Conservation (phyloP, 805 yeast genomes). For the Teunomyces panamensis region DNA sequence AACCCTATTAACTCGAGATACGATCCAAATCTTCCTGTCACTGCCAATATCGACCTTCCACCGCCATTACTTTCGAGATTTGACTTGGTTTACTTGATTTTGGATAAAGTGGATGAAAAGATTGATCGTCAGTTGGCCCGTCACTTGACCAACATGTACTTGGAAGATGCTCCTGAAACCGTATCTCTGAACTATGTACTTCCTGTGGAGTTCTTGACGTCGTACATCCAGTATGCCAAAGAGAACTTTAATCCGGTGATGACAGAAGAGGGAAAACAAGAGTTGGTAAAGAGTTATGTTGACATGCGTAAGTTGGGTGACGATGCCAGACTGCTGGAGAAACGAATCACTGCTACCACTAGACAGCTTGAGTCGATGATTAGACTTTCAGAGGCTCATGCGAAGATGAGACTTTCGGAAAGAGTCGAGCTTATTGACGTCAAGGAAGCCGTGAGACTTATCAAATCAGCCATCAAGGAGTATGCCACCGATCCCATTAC, state of each 20-base stretch:
- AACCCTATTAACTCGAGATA: slow-evolving; percentile 95
- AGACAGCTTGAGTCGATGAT: slow-evolving; percentile 96
- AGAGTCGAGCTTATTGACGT: slow-evolving; percentile 79
- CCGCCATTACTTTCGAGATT: slow-evolving; percentile 94
- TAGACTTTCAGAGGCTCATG: slow-evolving; percentile 93
- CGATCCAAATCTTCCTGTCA: slow-evolving; percentile 92
- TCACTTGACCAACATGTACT: slow-evolving; percentile 87
- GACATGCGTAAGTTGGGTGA: slow-evolving; percentile 94
- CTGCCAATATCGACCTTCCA: slow-evolving; percentile 92
- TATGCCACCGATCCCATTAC: slow-evolving; percentile 98
- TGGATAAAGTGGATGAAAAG: slow-evolving; percentile 88
- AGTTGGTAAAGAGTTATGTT: slow-evolving; percentile 83
- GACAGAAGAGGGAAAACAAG: slow-evolving; percentile 76
- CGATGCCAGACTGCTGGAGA: slow-evolving; percentile 79
- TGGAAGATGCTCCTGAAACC: slow-evolving; percentile 79
- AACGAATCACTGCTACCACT: slow-evolving; percentile 95
- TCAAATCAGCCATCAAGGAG: slow-evolving; percentile 91
- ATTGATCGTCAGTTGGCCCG: slow-evolving; percentile 83
- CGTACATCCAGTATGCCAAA: slow-evolving; percentile 92
- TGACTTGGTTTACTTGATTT: slow-evolving; percentile 86
- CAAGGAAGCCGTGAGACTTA: slow-evolving; percentile 87
- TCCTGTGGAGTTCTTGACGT: slow-evolving; percentile 83
- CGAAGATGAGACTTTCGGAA: slow-evolving; percentile 83
- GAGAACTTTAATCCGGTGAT: slow-evolving; percentile 78
- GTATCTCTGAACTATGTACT: slow-evolving; percentile 67